phyloP scores from a whole-genome alignment of 2,329 filamentous ascomycete species.

The Stagonosporopsis rhizophila region DNA sequence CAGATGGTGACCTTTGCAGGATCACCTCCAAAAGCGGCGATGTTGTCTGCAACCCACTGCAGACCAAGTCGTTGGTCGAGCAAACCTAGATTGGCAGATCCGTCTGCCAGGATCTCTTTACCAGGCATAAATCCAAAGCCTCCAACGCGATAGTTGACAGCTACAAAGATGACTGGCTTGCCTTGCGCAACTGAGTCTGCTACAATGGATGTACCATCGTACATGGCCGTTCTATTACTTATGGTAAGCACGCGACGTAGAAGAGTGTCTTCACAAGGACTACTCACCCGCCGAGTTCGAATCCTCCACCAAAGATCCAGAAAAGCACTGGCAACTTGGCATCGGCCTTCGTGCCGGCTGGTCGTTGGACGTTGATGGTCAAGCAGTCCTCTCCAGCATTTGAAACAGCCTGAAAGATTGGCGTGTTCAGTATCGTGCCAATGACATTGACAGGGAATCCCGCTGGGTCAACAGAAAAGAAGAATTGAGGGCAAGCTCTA shows the following conservation, averaged over 20 bases:
- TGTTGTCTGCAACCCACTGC: conserved; percentile 80
- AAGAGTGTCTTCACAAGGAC: no score
- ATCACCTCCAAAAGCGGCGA: conserved; percentile 79
- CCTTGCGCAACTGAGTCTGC: conserved; percentile 54
- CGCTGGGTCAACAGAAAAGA: conserved; percentile 58
- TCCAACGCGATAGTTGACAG: conserved; percentile 78
- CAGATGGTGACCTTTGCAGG: conserved; percentile 80
- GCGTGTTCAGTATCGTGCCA: conserved; percentile 49
- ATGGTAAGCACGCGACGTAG: no score
- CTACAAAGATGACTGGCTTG: conserved; percentile 76
- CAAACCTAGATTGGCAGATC: conserved; percentile 73
- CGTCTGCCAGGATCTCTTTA: conserved; percentile 70
- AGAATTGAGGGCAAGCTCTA: conserved; percentile 75
- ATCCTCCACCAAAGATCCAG: conserved; percentile 58
- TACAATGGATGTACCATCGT: conserved; percentile 52
- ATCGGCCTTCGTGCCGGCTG: conserved; percentile 44
- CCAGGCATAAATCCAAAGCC: conserved; percentile 78
- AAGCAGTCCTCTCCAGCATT: conserved; percentile 54
- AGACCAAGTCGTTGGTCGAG: conserved; percentile 76
- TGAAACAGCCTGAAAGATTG: conserved; percentile 47
- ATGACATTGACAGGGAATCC: conserved; percentile 48
- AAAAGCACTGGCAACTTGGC: conserved; percentile 57
- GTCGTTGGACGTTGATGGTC: conserved; percentile 53
- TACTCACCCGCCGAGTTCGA: conserved; percentile 44
- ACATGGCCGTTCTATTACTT: conserved; percentile 47